Conservation (phyloP, 371 early-diverging fungal genomes). For the Mortierella sp. region DNA sequence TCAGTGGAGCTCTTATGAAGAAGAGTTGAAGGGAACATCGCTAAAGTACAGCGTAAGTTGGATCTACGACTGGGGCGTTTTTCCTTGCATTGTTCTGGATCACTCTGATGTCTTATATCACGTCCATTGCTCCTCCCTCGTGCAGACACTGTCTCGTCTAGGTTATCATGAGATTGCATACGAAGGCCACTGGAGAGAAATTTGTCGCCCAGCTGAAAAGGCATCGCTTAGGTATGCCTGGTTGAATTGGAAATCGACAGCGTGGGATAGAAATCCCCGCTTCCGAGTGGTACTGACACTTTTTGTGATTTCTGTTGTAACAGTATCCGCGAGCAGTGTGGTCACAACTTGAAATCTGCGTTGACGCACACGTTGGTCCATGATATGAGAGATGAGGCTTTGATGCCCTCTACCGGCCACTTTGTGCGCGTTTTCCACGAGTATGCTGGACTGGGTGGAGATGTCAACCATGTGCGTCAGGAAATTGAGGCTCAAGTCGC, state of each 20-base stretch:
- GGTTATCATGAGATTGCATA: slow-evolving; percentile 81
- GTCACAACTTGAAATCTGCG: slow-evolving; percentile 88
- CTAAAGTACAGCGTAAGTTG: slow-evolving; percentile 56
- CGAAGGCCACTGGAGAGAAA: slow-evolving; percentile 81
- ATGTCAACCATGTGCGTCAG: slow-evolving; percentile 76
- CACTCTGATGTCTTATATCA: too few species aligned
- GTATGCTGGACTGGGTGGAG: slow-evolving; percentile 87
- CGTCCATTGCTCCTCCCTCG: too few species aligned
- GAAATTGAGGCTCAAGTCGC: slow-evolving; percentile 75
- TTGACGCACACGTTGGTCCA: slow-evolving; percentile 72
- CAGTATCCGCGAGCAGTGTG: slow-evolving; percentile 89
- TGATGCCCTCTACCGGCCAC: slow-evolving; percentile 82
- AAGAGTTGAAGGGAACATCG: slow-evolving; percentile 49
- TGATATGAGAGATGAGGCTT: slow-evolving; percentile 81
- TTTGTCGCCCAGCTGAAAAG: slow-evolving; percentile 72
- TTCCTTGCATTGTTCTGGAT: background rate
- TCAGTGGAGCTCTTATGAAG: slow-evolving; percentile 54
- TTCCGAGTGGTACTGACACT: too few species aligned
- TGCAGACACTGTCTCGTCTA: slow-evolving; percentile 58
- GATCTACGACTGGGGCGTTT: background rate
- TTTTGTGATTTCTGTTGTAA: too few species aligned
- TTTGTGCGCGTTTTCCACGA: slow-evolving; percentile 74
- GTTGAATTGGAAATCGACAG: too few species aligned
- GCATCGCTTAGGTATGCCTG: slow-evolving; percentile 80
- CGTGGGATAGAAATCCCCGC: too few species aligned